Evolutionary conservation across 2,329 filamentous ascomycete species (phyloP).

Genomic region (Venturia aucupariae): DNA sequence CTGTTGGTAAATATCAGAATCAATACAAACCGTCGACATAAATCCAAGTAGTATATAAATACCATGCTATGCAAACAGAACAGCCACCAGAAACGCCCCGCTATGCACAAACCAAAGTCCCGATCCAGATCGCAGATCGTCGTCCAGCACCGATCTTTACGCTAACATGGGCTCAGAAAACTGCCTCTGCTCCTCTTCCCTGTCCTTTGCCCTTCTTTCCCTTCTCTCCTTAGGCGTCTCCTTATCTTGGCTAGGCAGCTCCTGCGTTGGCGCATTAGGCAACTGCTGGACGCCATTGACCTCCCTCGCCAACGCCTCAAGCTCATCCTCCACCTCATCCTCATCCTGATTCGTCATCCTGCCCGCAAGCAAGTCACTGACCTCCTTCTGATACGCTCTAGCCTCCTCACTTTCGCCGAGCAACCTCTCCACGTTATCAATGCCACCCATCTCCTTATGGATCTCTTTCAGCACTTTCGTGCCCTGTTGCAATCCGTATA

Average conservation of each 20-base stretch:
- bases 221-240: conserved; percentile 24
- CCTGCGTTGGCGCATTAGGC: conserved; percentile 31
- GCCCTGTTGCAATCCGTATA: conserved; percentile 87
- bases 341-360: conserved; percentile 91
- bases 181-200: conserved; percentile 21
- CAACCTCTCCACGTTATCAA: conserved; percentile 89
- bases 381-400: conserved; percentile 83
- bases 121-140: neutral
- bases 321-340: conserved; percentile 93
- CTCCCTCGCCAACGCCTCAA: conserved; percentile 69
- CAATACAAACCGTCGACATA: too few relatives aligned
- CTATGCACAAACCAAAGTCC: conserved; percentile 1
- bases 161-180: conserved; percentile 29
- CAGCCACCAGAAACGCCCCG: neutral
- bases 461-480: conserved; percentile 85
- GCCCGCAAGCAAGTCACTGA: conserved; percentile 82
- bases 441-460: conserved; percentile 87
- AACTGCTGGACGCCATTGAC: conserved; percentile 29
- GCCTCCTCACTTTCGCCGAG: conserved; percentile 90
- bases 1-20: too few relatives aligned
- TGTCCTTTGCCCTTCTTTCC: conserved; percentile 24
- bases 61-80: neutral
- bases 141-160: neutral
- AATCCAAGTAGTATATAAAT: neutral
- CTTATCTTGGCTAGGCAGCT: conserved; percentile 22